Percentiles rank a stretch among this genome's conserved stretches.
Evolutionary conservation across 2,329 filamentous ascomycete genomes (phyloP).

Genomic region (Stromatinia cepivora): DNA sequence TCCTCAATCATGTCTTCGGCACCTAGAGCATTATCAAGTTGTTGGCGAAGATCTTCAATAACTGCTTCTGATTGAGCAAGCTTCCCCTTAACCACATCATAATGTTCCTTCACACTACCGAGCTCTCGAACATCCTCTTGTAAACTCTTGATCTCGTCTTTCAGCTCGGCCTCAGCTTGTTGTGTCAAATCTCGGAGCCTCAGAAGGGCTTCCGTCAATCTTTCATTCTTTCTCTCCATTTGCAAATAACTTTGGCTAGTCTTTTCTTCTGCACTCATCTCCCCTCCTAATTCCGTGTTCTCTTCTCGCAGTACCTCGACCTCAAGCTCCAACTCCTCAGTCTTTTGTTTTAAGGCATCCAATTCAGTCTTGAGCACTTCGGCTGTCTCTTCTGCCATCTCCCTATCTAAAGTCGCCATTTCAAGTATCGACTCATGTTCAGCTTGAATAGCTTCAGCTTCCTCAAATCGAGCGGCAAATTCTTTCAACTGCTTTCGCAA

Average conservation of each 20-base stretch:
- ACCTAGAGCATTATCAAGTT: constrained; percentile 83
- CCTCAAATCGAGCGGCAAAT: constrained; percentile 65
- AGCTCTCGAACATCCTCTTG: constrained; percentile 72
- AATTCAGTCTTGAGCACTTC: constrained; percentile 81
- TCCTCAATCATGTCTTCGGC: constrained; percentile 95
- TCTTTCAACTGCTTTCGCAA: constrained; percentile 78
- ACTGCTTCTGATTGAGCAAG: constrained; percentile 70
- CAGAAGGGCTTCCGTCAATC: constrained; percentile 80
- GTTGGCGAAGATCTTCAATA: constrained; percentile 83
- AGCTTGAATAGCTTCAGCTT: constrained; percentile 71
- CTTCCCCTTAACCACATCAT: constrained; percentile 69
- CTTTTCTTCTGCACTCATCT: constrained; percentile 85
- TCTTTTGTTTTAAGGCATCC: constrained; percentile 70
- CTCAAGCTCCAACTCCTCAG: constrained; percentile 85
- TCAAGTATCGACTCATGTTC: constrained; percentile 86
- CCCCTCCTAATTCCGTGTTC: constrained; percentile 77
- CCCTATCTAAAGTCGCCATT: constrained; percentile 82
- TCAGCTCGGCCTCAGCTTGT: constrained; percentile 78
- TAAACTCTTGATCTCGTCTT: constrained; percentile 70
- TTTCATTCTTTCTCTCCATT: constrained; percentile 86
- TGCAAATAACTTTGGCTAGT: constrained; percentile 86
- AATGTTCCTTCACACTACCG: constrained; percentile 65
- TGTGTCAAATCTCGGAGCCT: constrained; percentile 83
- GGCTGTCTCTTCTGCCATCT: constrained; percentile 93
- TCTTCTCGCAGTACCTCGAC: constrained; percentile 85